Conservation (phyloP, 495 filamentous ascomycete genomes). For the Peziza echinospora region DNA sequence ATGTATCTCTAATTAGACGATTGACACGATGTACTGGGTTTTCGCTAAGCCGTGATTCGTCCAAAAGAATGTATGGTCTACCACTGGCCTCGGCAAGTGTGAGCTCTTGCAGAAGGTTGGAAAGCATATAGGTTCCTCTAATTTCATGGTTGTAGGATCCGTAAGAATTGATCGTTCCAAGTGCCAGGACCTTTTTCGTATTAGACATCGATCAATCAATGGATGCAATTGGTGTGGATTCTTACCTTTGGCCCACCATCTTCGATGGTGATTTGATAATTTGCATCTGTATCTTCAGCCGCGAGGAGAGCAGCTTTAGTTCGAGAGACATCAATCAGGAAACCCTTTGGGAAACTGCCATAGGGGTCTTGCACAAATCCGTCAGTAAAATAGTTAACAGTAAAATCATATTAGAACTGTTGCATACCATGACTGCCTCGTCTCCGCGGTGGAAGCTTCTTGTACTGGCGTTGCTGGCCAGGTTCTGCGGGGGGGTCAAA, state of each 20-base stretch:
- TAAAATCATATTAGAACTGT: conserved; percentile 5
- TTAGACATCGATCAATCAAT: neutral
- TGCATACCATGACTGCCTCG: conserved; percentile 30
- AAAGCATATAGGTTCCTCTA: conserved; percentile 86
- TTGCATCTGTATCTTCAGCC: conserved; percentile 74
- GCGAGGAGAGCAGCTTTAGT: conserved; percentile 49
- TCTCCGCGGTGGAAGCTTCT: conserved; percentile 21
- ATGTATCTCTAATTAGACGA: conserved; percentile 64
- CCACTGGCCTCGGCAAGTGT: conserved; percentile 73
- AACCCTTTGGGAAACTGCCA: neutral
- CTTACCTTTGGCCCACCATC: conserved; percentile 79
- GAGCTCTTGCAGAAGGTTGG: conserved; percentile 83
- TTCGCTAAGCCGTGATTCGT: conserved; percentile 71
- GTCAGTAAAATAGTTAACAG: neutral
- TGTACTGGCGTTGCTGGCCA: conserved; percentile 21
- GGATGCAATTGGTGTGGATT: neutral
- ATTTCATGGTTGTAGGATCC: conserved; percentile 69
- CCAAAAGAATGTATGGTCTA: conserved; percentile 61
- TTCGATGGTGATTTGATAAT: conserved; percentile 92
- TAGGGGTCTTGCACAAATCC: neutral
- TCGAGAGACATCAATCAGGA: conserved; percentile 25
- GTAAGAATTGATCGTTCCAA: conserved; percentile 68
- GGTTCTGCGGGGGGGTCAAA: conserved; percentile 22
- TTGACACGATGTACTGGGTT: conserved; percentile 74
- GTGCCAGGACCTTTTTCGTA: conserved; percentile 37